Percentiles rank a stretch among this genome's conserved stretches.
Conservation (phyloP, 148 eudicot species). For the Bassia scoparia region DNA sequence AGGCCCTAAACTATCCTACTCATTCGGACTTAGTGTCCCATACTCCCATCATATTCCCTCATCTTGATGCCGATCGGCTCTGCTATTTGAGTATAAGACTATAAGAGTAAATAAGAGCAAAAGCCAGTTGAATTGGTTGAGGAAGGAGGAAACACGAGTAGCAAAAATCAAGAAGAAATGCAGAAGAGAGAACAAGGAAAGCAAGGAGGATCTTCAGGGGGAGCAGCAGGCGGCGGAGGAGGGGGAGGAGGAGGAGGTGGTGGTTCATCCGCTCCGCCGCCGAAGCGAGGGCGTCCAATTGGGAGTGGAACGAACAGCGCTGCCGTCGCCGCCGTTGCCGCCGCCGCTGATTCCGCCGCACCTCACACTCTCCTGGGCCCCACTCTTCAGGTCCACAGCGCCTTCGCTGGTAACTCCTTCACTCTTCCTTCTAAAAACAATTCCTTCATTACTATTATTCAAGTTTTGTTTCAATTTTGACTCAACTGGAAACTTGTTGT, state of each 20-base stretch:
- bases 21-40: too few species aligned
- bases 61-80: too few species aligned
- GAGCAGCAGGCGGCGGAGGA: constrained; percentile 1
- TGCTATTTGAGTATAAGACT: too few species aligned
- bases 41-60: too few species aligned
- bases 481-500: too few species aligned
- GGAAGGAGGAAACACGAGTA: background rate
- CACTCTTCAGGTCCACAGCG: constrained; percentile 73
- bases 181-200: constrained; percentile 72
- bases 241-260: constrained; percentile 29
- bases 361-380: constrained; percentile 80
- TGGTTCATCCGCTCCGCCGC: constrained; percentile 44
- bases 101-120: too few species aligned
- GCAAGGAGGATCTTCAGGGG: constrained; percentile 35
- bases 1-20: too few species aligned
- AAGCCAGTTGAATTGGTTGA: too few species aligned
- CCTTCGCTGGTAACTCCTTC: constrained; percentile 63
- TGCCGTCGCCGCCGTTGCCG: constrained; percentile 50
- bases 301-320: constrained; percentile 64
- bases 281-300: constrained; percentile 87
- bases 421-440: too few species aligned
- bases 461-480: too few species aligned
- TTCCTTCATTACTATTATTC: too few species aligned
- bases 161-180: constrained; percentile 33
- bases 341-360: constrained; percentile 53